Conservation (phyloP, 148 eudicot genomes). For the Spergularia marina region DNA sequence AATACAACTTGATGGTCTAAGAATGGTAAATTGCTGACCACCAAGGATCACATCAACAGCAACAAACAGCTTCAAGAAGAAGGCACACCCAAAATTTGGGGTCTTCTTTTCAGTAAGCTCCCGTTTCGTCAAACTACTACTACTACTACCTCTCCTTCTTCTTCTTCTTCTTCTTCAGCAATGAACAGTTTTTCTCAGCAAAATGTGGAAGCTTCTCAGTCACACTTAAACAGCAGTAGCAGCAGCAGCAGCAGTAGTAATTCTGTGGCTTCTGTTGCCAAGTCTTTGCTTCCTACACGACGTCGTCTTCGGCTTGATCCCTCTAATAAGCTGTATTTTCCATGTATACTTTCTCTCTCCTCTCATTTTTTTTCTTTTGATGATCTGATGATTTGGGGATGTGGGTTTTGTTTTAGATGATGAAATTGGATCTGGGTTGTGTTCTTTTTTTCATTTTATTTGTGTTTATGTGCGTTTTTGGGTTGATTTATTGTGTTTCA, state of each 20-base stretch:
- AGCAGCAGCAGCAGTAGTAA: background rate
- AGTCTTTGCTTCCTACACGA: constrained; percentile 72
- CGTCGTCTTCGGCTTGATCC: constrained; percentile 94
- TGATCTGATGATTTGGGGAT: constrained; percentile 19
- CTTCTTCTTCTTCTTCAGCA: constrained; percentile 28
- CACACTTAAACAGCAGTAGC: constrained; percentile 23
- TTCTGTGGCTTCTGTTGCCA: constrained; percentile 74
- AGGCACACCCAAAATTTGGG: too few species aligned
- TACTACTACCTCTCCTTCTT: background rate
- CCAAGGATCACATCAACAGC: constrained; percentile 25
- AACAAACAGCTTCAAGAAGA: constrained; percentile 36
- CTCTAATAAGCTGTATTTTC: constrained; percentile 75
- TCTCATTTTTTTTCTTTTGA: background rate
- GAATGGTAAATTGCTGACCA: constrained; percentile 55
- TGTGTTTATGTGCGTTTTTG: background rate
- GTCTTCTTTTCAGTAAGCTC: constrained; percentile 21
- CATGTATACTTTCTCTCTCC: constrained; percentile 44
- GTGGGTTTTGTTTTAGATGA: constrained; percentile 16
- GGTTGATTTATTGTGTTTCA: background rate
- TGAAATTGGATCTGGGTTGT: constrained; percentile 27
- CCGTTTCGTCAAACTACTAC: constrained; percentile 42
- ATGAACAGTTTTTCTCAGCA: constrained; percentile 21
- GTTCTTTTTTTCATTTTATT: background rate
- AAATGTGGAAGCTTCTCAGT: constrained; percentile 40
- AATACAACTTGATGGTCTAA: constrained; percentile 4